These are phyloP conservation scores for Oryza australiensis DNA, from an alignment of 176 grass and related monocot genomes.

Conservation along the genomic window DNA sequence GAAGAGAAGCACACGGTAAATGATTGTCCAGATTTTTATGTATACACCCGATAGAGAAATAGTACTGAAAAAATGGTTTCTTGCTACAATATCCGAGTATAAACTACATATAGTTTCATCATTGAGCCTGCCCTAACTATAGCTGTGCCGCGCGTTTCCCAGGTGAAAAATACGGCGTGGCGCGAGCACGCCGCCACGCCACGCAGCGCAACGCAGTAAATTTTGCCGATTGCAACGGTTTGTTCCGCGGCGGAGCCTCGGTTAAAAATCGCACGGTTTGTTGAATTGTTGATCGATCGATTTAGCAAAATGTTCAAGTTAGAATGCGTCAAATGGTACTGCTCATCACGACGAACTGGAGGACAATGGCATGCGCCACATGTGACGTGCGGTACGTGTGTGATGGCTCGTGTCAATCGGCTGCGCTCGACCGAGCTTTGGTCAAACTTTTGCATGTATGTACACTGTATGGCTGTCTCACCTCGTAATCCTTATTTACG, in stretches of 20 bases:
- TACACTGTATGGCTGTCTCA: not conserved
- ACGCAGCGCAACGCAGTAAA: not conserved
- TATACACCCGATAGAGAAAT: too few species aligned
- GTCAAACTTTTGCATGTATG: conserved; percentile 35
- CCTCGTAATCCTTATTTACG: not conserved
- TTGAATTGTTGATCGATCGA: too few species aligned
- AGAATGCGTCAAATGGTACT: not conserved
- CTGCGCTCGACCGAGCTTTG: not conserved
- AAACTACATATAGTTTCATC: too few species aligned
- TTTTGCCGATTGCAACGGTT: not conserved
- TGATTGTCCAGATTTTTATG: too few species aligned
- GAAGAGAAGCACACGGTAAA: too few species aligned
- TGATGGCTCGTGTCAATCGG: not conserved
- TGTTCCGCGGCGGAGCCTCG: not conserved
- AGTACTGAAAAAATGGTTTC: too few species aligned
- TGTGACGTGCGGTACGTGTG: not conserved
- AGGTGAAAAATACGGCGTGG: conserved; percentile 21
- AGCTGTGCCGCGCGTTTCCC: conserved; percentile 11
- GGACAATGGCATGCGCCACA: not conserved
- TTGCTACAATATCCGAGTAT: too few species aligned
- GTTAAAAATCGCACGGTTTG: not conserved
- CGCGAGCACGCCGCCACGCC: too few species aligned
- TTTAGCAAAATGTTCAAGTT: not conserved
- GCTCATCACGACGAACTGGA: not conserved
- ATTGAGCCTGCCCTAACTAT: too few species aligned